Base-by-base conservation (phyloP, 2,329 filamentous ascomycete species). In the Fusarium neocosmosporiellum region DNA sequence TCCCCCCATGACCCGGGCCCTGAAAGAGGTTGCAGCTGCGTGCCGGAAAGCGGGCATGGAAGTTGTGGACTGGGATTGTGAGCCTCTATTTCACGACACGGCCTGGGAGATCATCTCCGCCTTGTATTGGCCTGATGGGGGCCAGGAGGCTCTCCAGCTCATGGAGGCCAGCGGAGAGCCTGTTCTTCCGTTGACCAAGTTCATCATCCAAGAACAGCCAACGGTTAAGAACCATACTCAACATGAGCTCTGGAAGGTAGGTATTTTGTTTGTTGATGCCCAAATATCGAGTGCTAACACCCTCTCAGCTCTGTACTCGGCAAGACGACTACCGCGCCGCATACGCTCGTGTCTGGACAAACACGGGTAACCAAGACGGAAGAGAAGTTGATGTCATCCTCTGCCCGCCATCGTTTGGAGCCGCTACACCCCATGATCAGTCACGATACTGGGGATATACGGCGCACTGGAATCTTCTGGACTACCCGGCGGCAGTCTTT, bases 391-490 rank as follows among this genome's bases (percentile, higher is more conserved):
- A 68, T 5, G 53, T 70, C 10, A 50, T 70, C 1, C 37, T 70
- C 11, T 59, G 54, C 20, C 67, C 67, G 2, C 36, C 65, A 22
- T 60, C 43, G 2, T 22, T 71, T 0, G 68, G 68, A 2, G 60
- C 65, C 0, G 65, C 68, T 13, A 60, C 41, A 43, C 48, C 10
- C 22, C 53, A 58, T 18, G 55, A 60, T 5, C 59, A 66, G 6
- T 59, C 2, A 84, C 85, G 1, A 86, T 90, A 72, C 82, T 92
- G 90, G 89, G 85, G 85, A 1, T 93, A 93, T 71, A 91, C 89
- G 0, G 82, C 85, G 2, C 86, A 89, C 68, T 93, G 90, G 88
- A 93, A 93, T 76, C 71, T 92, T 59, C 84, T 93, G 6, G 90
- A 93, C 77, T 91, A 91, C 78, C 89, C 90, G 1, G 86, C 84